Evolutionary conservation across 371 early-diverging fungal species (phyloP), one percentile per base, ranked within the genome.

Genomic region (Syncephalastrum contaminatum): DNA sequence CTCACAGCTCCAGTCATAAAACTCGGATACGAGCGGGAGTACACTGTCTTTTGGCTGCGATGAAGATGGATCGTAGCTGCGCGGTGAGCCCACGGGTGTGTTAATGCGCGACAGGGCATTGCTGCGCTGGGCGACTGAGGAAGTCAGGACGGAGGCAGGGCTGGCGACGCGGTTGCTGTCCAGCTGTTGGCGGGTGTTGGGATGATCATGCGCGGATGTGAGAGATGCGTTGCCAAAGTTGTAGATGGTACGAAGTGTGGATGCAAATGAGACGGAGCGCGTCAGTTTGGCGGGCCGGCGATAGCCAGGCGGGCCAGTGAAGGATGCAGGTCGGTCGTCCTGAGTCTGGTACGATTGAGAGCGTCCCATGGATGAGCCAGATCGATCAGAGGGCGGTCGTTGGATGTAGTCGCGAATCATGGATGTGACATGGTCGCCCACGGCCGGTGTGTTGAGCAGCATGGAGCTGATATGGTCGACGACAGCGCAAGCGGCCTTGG

Each of bases 1-100:
- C 64, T 89, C 90, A 56, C 89, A 86, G 64, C 90, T 88, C 92
- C 90, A 90, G 49, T 91, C 90, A 55, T 87, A 93, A 47, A 92
- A 90, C 7, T 67, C 70, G 1, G 91, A 90, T 36, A 73, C 66
- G 21, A 83, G 54, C 15, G 82, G 81, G 21, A 85, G 62, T 22
- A 53, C 48, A 56, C 59, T 53, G 10, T 69, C 62, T 61, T 59
- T 27, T 20, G 25, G 36, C 30, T 47, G 39, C 36, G 41, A 3
- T 36, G 19, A 20, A 14, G 18, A 56, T n/a, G 7, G 49, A 48
- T 30, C 36, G 36, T 30, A 30, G 15, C 42, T 56, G 12, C 49
- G 46, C 1, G 58, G 58, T 8, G 51, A 57, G 25, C 49, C 42
- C 4, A 45, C 18, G 12, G 47, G 48, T 16, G 56, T 55, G 30